Conservation (phyloP, 345 rosid species). For the Noccaea caerulescens region DNA sequence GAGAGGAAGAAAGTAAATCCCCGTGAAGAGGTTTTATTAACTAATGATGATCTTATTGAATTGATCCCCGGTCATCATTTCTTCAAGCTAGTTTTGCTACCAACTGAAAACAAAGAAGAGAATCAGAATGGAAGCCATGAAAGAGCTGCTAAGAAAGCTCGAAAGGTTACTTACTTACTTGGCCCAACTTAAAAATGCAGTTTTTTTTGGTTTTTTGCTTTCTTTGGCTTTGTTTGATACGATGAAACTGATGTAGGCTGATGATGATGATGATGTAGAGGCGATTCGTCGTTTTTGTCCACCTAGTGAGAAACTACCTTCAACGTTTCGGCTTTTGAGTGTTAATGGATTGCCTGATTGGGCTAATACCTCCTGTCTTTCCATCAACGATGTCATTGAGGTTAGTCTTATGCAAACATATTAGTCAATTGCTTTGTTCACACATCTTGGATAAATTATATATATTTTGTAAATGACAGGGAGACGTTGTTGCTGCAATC, state of each 20-base stretch:
- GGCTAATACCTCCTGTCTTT: conserved; percentile 90
- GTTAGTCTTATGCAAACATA: conserved; percentile 27
- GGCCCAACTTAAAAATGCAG: conserved; percentile 4
- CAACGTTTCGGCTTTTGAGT: conserved; percentile 67
- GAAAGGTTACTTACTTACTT: conserved; percentile 40
- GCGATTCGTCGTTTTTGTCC: conserved; percentile 58
- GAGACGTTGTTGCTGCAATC: conserved; percentile 69
- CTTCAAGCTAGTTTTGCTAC: conserved; percentile 55
- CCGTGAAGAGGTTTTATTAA: conserved; percentile 51
- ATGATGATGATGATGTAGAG: conserved; percentile 45
- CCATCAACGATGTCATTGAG: conserved; percentile 86
- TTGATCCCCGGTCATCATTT: conserved; percentile 81
- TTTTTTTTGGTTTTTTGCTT: background rate
- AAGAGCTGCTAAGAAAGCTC: conserved; percentile 52
- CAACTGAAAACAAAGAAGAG: conserved; percentile 31
- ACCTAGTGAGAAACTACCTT: conserved; percentile 49
- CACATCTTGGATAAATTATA: background rate
- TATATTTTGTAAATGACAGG: conserved; percentile 49
- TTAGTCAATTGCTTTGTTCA: conserved; percentile 1
- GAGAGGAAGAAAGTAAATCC: conserved; percentile 61
- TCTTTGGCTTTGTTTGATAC: conserved; percentile 22
- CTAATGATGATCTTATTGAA: conserved; percentile 69
- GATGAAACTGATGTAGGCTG: conserved; percentile 43
- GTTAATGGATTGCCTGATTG: conserved; percentile 80
- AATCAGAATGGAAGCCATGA: conserved; percentile 43